phyloP scores from a whole-genome alignment of 768 basidiomycete genomes.

The Trametes cingulata region DNA sequence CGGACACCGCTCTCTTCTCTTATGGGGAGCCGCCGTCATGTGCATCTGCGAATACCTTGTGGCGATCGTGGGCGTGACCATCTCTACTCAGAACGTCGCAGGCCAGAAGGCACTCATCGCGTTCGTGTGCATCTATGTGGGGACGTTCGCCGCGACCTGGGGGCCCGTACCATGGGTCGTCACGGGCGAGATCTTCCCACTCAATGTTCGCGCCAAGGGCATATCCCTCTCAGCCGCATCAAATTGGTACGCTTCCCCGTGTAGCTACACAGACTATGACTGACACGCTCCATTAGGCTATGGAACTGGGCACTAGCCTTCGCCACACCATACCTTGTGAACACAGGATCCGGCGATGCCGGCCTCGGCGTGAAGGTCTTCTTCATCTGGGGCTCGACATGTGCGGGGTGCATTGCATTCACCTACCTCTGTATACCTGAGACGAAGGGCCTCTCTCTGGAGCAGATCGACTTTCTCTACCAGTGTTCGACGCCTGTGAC shows the following conservation, averaged over 20 bases:
- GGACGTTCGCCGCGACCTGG: slow-evolving; percentile 54
- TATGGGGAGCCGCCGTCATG: slow-evolving; percentile 82
- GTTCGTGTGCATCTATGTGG: slow-evolving; percentile 49
- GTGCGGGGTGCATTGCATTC: slow-evolving; percentile 36
- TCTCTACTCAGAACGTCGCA: slow-evolving; percentile 32
- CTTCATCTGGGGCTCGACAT: slow-evolving; percentile 42
- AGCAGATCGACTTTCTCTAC: slow-evolving; percentile 42
- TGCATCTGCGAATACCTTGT: slow-evolving; percentile 80
- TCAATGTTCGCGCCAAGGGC: slow-evolving; percentile 73
- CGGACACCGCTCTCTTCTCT: slow-evolving; percentile 76
- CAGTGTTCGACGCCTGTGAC: slow-evolving; percentile 32
- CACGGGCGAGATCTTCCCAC: slow-evolving; percentile 40
- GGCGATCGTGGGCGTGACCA: slow-evolving; percentile 53
- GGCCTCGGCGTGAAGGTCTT: slow-evolving; percentile 36
- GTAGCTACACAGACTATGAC: too few species aligned
- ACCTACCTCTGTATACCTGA: slow-evolving; percentile 41
- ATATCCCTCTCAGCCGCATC: slow-evolving; percentile 70
- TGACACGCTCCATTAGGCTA: background rate
- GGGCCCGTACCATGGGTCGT: slow-evolving; percentile 65
- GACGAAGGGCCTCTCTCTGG: slow-evolving; percentile 24
- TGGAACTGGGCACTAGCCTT: slow-evolving; percentile 46
- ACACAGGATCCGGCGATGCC: slow-evolving; percentile 25
- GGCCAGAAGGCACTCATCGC: slow-evolving; percentile 64
- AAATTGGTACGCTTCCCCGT: slow-evolving; percentile 53
- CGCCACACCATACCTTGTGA: slow-evolving; percentile 35